Percentiles rank a stretch among this genome's conserved stretches.
These are phyloP conservation scores for Lepraria neglecta DNA, from an alignment of 495 filamentous ascomycete species.

Conservation along the genomic window DNA sequence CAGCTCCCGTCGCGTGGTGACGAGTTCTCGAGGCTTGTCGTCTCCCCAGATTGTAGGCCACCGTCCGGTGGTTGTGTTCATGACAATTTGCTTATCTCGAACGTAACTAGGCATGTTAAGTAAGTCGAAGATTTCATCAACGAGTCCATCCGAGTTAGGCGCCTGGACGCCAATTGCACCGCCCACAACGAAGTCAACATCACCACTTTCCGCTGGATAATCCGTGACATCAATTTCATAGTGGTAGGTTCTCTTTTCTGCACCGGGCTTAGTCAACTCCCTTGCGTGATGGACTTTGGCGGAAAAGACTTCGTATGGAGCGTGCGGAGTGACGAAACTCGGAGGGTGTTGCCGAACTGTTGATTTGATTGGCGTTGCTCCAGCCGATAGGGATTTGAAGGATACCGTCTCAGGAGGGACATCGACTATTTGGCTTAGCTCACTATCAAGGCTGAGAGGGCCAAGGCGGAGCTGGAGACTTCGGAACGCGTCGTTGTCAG, in stretches of 20 bases:
- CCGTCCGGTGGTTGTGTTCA: conserved; percentile 71
- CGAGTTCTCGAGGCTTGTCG: conserved; percentile 72
- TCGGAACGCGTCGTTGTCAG: conserved; percentile 78
- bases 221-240: conserved; percentile 95
- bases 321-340: conserved; percentile 88
- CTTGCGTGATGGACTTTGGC: conserved; percentile 75
- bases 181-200: conserved; percentile 90
- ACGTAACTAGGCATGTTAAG: conserved; percentile 70
- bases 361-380: conserved; percentile 20
- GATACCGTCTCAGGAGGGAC: conserved; percentile 69
- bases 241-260: conserved; percentile 92
- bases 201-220: conserved; percentile 76
- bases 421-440: conserved; percentile 60
- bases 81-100: conserved; percentile 69
- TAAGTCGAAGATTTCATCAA: conserved; percentile 76
- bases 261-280: conserved; percentile 83
- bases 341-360: conserved; percentile 55
- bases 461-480: conserved; percentile 70
- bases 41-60: conserved; percentile 99
- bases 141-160: conserved; percentile 69
- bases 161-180: conserved; percentile 91
- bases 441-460: conserved; percentile 58
- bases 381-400: conserved; percentile 46
- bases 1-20: conserved; percentile 83
- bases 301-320: conserved; percentile 82